phyloP scores from a whole-genome alignment of 805 yeast species.

The Candida ulmi region DNA sequence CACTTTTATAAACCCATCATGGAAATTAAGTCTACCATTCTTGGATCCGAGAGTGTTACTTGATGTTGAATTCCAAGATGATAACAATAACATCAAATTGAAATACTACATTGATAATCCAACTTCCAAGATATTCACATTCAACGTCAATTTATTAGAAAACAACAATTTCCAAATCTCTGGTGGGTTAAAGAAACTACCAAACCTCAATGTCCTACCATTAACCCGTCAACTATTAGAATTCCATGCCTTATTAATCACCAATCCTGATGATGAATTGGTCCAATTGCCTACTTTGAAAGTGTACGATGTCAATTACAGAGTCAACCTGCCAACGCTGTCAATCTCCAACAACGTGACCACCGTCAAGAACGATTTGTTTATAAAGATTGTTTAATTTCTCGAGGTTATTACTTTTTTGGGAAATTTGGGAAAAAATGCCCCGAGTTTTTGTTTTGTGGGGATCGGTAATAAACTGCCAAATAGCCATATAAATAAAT shows the following conservation, averaged over 20 bases:
- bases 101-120: conserved; percentile 67
- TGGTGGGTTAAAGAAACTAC: conserved; percentile 24
- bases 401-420: not conserved
- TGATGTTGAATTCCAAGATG: conserved; percentile 22
- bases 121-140: conserved; percentile 61
- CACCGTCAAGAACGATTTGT: conserved; percentile 24
- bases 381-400: conserved; percentile 3
- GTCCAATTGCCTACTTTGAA: conserved; percentile 52
- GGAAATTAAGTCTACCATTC: conserved; percentile 54
- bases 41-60: conserved; percentile 67
- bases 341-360: conserved; percentile 31
- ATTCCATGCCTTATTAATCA: conserved; percentile 25
- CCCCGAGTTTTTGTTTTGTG: no score
- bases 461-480: no score
- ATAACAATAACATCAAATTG: conserved; percentile 24
- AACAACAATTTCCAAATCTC: conserved; percentile 30
- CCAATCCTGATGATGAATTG: not conserved
- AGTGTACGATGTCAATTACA: conserved; percentile 64
- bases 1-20: conserved; percentile 32
- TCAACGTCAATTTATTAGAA: conserved; percentile 41
- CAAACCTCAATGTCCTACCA: conserved; percentile 44
- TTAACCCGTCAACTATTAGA: conserved; percentile 43
- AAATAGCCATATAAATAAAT: no score
- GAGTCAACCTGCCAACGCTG: conserved; percentile 51
- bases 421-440: no score